A percentile compares a stretch with the other conserved stretches of the same genome.
phyloP scores from a whole-genome alignment of 352 stramenopile species.

The Aphanomyces invadans region DNA sequence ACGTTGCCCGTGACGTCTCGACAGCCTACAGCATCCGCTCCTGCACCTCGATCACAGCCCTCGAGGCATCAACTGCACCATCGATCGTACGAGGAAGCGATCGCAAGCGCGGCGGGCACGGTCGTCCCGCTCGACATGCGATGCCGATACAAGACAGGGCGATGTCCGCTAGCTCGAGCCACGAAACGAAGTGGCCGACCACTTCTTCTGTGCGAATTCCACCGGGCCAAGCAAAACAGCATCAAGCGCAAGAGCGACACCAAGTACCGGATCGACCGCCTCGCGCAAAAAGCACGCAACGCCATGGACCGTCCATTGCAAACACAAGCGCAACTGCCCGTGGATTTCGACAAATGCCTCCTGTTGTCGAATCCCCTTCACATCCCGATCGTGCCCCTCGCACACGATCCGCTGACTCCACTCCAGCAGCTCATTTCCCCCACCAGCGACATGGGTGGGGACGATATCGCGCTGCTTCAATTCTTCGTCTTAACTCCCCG shows the following conservation, averaged over 20 bases:
- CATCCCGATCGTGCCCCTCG: too few relatives aligned
- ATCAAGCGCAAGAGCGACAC: conserved; percentile 20
- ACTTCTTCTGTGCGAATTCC: conserved; percentile 21
- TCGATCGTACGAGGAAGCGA: conserved; percentile 17
- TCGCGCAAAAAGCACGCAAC: not conserved
- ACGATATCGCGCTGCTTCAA: conserved; percentile 19
- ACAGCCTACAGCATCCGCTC: too few relatives aligned
- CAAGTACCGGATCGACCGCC: not conserved
- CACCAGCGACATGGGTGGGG: not conserved
- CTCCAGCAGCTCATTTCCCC: not conserved
- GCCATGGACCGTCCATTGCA: too few relatives aligned
- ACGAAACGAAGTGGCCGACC: conserved; percentile 16
- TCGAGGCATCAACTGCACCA: not conserved
- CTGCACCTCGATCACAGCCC: too few relatives aligned
- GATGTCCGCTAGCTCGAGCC: conserved; percentile 16
- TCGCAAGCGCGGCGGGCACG: not conserved
- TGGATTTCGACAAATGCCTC: too few relatives aligned
- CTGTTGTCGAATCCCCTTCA: too few relatives aligned
- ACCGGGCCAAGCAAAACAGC: conserved; percentile 23
- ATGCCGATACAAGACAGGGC: conserved; percentile 22
- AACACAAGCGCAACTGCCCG: too few relatives aligned
- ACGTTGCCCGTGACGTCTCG: too few relatives aligned
- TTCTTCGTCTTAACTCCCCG: conserved; percentile 15
- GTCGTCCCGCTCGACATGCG: conserved; percentile 1
- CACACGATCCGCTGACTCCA: too few relatives aligned